phyloP scores from a whole-genome alignment of 805 yeast genomes.

The Torulaspora gathmanii region DNA sequence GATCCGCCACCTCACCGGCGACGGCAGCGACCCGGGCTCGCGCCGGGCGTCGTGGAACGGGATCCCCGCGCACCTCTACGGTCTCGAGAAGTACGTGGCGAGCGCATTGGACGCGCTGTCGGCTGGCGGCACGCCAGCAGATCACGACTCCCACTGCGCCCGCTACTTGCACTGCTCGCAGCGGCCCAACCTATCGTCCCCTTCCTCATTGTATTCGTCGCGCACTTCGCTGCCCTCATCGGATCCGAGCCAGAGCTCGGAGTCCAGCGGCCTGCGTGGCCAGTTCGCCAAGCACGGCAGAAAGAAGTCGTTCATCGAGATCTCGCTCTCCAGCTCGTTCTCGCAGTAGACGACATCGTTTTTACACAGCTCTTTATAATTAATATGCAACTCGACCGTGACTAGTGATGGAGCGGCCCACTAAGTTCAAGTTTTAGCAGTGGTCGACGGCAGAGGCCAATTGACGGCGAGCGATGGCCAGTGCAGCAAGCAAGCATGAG shows the following conservation, averaged over 20 bases:
- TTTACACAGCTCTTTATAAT: neutral
- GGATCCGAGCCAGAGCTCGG: neutral
- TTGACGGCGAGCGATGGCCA: neutral
- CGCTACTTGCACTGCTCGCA: neutral
- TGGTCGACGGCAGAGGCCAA: no score
- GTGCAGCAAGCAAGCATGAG: neutral
- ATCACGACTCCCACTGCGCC: no score
- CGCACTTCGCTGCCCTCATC: neutral
- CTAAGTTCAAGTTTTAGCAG: neutral
- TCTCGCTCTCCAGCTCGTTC: slow-evolving; percentile 22
- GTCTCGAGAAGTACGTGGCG: slow-evolving; percentile 30
- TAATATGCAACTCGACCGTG: neutral
- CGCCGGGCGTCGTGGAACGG: slow-evolving; percentile 7
- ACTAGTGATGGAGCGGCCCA: neutral
- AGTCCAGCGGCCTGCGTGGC: neutral
- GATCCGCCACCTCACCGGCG: slow-evolving; percentile 6
- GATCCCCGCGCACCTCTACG: slow-evolving; percentile 29
- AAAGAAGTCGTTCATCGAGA: slow-evolving; percentile 23
- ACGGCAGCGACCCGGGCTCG: neutral
- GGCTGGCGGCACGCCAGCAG: slow-evolving; percentile 6
- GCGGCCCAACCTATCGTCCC: neutral
- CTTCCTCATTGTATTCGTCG: neutral
- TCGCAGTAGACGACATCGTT: slow-evolving; percentile 10
- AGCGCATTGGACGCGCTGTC: slow-evolving; percentile 28
- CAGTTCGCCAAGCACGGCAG: slow-evolving; percentile 9